phyloP scores from a whole-genome alignment of 179 eudicot species.

The Beta lomatogona region DNA sequence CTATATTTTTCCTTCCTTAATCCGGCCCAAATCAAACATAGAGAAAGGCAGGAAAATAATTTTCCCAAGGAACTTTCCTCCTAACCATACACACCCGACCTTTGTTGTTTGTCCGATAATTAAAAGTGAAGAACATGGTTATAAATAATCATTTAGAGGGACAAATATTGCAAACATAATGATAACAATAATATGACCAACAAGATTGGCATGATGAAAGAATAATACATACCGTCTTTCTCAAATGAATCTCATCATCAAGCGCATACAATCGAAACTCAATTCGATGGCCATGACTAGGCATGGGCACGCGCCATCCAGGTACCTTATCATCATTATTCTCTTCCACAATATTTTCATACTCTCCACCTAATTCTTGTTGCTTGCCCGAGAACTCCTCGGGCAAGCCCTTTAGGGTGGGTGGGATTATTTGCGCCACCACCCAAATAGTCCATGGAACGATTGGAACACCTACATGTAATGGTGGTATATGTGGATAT shows the following conservation, averaged over 20 bases:
- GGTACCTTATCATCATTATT: conserved; percentile 61
- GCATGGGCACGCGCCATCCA: conserved; percentile 65
- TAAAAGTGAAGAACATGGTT: too few species aligned
- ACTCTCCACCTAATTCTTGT: conserved; percentile 46
- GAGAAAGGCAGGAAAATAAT: too few species aligned
- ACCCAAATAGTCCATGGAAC: conserved; percentile 75
- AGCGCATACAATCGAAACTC: conserved; percentile 77
- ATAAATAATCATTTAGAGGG: too few species aligned
- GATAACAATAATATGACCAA: background rate
- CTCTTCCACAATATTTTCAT: conserved; percentile 52
- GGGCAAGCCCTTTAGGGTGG: conserved; percentile 61
- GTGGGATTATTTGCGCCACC: conserved; percentile 62
- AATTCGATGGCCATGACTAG: conserved; percentile 55
- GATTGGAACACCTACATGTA: conserved; percentile 44
- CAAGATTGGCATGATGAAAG: background rate
- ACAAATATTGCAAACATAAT: too few species aligned
- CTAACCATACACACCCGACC: too few species aligned
- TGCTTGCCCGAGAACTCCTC: conserved; percentile 71
- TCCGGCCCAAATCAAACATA: too few species aligned
- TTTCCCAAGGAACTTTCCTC: too few species aligned
- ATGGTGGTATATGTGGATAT: conserved; percentile 54
- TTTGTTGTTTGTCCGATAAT: too few species aligned
- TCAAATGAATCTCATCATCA: conserved; percentile 56
- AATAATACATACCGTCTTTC: conserved; percentile 47
- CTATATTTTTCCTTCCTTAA: too few species aligned